These are phyloP conservation scores for Penicillium sp. DNA, from an alignment of 2,329 filamentous ascomycete species.

Conservation along the genomic window DNA sequence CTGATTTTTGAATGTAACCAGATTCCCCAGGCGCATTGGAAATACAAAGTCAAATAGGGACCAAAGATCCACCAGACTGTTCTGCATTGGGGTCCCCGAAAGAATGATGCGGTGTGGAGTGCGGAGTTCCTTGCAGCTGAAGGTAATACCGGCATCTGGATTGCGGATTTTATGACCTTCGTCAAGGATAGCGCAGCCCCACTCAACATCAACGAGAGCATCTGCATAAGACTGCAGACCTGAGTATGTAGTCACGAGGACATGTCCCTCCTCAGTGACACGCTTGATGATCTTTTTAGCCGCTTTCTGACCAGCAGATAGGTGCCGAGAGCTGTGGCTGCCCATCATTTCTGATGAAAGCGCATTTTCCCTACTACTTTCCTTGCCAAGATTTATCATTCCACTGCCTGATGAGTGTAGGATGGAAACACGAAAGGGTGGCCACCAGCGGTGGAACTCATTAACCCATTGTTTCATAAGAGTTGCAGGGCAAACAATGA, in stretches of 20 bases:
- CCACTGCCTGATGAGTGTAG: constrained; percentile 93
- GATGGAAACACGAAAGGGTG: constrained; percentile 93
- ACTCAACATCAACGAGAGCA: constrained; percentile 76
- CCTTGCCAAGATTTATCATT: constrained; percentile 75
- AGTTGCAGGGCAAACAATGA: constrained; percentile 90
- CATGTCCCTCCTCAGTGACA: constrained; percentile 81
- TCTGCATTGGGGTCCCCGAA: constrained; percentile 96
- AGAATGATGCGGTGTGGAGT: constrained; percentile 90
- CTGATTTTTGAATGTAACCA: constrained; percentile 84
- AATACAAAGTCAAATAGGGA: constrained; percentile 97
- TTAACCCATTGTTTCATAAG: constrained; percentile 98
- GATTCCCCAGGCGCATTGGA: constrained; percentile 88
- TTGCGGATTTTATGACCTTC: constrained; percentile 99
- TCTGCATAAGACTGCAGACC: constrained; percentile 91
- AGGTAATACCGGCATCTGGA: constrained; percentile 89
- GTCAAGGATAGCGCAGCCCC: constrained; percentile 92
- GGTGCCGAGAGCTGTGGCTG: constrained; percentile 38
- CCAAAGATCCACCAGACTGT: constrained; percentile 93
- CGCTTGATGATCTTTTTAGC: constrained; percentile 79
- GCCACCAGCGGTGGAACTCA: constrained; percentile 99
- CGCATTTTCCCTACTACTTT: constrained; percentile 62
- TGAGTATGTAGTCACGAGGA: constrained; percentile 92
- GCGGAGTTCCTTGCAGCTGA: constrained; percentile 89
- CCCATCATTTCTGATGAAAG: constrained; percentile 60
- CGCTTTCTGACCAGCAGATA: constrained; percentile 60